Conservation (phyloP, 2,329 filamentous ascomycete genomes). For the Fusarium nanum region DNA sequence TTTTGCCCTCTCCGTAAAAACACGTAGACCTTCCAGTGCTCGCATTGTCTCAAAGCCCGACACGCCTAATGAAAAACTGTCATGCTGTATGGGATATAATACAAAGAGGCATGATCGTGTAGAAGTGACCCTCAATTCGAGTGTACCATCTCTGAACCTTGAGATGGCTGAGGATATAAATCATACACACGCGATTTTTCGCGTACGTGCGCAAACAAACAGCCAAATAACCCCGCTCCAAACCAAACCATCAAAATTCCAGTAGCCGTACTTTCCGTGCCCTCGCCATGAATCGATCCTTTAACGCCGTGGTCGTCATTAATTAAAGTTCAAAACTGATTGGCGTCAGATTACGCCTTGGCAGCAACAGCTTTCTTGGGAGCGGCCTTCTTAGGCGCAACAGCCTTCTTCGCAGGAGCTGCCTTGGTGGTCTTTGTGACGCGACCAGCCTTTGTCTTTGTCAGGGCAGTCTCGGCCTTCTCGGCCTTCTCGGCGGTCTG, state of each 20-base stretch:
- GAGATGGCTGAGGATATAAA: constrained; percentile 37
- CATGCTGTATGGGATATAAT: constrained; percentile 41
- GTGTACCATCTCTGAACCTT: constrained; percentile 33
- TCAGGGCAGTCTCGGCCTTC: constrained; percentile 73
- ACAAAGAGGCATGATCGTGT: constrained; percentile 41
- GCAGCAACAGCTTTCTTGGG: constrained; percentile 62
- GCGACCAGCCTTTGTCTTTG: constrained; percentile 88
- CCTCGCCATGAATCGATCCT: constrained; percentile 47
- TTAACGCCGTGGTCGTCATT: constrained; percentile 55
- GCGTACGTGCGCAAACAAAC: constrained; percentile 43
- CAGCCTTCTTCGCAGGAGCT: constrained; percentile 47
- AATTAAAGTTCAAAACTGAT: constrained; percentile 49
- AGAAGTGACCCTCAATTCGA: constrained; percentile 35
- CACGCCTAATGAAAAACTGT: constrained; percentile 34
- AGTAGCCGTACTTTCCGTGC: constrained; percentile 44
- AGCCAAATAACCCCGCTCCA: constrained; percentile 42
- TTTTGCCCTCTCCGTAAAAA: constrained; percentile 23
- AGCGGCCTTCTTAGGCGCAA: constrained; percentile 54
- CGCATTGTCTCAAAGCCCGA: constrained; percentile 32
- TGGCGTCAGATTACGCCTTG: constrained; percentile 52
- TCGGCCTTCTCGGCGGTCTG: constrained; percentile 59
- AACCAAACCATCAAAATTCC: constrained; percentile 44
- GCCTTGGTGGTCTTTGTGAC: constrained; percentile 75
- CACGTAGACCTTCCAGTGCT: constrained; percentile 32
- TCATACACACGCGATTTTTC: constrained; percentile 35